phyloP scores from a whole-genome alignment of 108 stramenopile species.

The Aurantiochytrium sp. region DNA sequence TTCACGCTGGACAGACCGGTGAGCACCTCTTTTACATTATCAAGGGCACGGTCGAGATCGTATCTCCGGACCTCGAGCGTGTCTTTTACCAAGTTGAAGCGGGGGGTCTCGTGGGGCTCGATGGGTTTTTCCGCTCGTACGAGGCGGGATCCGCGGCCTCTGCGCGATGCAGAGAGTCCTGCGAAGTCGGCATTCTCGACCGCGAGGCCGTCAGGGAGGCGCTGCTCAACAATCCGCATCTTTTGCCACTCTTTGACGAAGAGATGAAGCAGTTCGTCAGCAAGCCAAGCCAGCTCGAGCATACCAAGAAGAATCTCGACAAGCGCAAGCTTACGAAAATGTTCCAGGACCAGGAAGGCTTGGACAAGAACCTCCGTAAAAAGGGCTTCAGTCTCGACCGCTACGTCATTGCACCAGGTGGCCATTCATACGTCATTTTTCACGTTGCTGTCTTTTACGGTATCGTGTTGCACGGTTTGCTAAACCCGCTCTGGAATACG shows the following conservation, averaged over 20 bases:
- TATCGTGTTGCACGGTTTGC: conserved; percentile 32
- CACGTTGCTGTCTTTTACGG: conserved; percentile 30
- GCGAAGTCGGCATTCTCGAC: background rate
- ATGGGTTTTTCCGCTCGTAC: background rate
- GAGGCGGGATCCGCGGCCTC: background rate
- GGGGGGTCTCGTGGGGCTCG: background rate
- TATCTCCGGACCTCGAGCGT: background rate
- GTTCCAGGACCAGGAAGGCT: conserved; percentile 39
- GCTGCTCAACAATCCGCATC: background rate
- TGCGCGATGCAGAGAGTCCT: background rate
- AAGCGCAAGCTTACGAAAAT: conserved; percentile 54
- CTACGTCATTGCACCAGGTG: conserved; percentile 48
- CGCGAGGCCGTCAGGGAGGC: background rate
- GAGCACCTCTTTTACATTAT: background rate
- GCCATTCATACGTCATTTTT: conserved; percentile 39
- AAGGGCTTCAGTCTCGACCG: conserved; percentile 19
- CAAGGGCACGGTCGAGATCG: background rate
- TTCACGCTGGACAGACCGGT: background rate
- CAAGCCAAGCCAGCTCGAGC: conserved; percentile 25
- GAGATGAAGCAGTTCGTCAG: background rate
- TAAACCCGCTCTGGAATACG: conserved; percentile 43
- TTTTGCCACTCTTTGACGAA: background rate
- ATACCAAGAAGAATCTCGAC: conserved; percentile 52
- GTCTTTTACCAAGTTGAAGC: background rate
- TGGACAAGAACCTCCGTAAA: background rate